Evolutionary conservation across 1,284 basidiomycete genomes (phyloP), one percentile per base, ranked within the genome.

Genomic region (Fomitopsis betulina): DNA sequence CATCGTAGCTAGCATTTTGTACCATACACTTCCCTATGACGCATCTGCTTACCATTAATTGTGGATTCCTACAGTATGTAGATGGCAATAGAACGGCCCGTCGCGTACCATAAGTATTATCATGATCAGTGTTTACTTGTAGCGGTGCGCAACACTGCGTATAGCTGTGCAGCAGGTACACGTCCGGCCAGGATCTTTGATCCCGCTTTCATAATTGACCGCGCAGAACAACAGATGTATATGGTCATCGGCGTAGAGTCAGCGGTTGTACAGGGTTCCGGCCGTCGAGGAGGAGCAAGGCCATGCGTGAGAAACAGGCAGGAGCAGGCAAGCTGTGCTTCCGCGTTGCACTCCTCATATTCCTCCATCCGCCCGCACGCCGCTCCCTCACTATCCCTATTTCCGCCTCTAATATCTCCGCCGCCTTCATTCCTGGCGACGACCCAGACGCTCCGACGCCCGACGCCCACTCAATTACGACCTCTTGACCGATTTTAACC

Each of bases 231-330:
- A 21, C 3, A 21, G 17, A 37, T 37, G 35, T 37, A 37, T 6
- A 37, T 37, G 25, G 45, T 47, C 45, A 47, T 47, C 13, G 45
- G 30, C 25, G 13, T 23, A 27, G 45, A 47, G 45, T 47, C 45
- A 47, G 45, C 45, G 45, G 35, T 33, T 33, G 43, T n/a, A n/a
- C n/a, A 13, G 19, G 40, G 43, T 5, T 12, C 23, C 23, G 43
- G 23, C 23, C 43, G 43, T 21, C 7, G 40, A 8, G 38, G 15
- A 40, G n/a, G 12, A 19, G 12, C n/a, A n/a, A n/a, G n/a, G n/a
- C n/a, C 45, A 27, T 19, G 49, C 55, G 55, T 56, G 55, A 37
- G 55, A 56, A 55, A 21, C 32, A 35, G 55, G 38, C 43, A 5
- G 12, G 38, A n/a, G 53, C 32, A 21, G 17, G 21, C 32, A 42